phyloP scores from a whole-genome alignment of 75 land plant species.

The Cunninghamia lanceolata region DNA sequence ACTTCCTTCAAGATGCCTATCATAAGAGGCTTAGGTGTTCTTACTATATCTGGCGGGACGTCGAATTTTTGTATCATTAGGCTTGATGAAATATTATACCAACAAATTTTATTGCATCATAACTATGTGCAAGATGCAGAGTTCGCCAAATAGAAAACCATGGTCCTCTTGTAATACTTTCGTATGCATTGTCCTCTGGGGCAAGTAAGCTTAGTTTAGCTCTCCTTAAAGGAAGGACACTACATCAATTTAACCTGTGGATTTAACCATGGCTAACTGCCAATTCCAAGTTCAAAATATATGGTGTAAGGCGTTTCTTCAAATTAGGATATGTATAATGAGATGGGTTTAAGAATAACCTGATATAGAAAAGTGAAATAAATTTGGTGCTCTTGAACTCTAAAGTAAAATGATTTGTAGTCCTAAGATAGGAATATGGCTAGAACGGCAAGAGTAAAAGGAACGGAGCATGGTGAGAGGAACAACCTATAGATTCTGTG shows the following conservation, averaged over 20 bases:
- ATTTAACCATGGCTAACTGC: background rate
- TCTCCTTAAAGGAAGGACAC: background rate
- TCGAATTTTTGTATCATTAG: slow-evolving; percentile 12
- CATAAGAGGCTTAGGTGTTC: background rate
- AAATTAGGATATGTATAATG: background rate
- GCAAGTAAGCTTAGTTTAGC: background rate
- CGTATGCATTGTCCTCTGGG: background rate
- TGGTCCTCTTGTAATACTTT: background rate
- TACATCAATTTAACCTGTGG: background rate
- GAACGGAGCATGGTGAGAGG: background rate
- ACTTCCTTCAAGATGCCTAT: background rate
- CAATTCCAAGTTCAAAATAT: background rate
- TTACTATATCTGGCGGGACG: background rate
- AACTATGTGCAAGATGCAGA: slow-evolving; percentile 1
- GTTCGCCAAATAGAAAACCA: background rate
- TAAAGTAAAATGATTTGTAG: background rate
- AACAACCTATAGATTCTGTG: background rate
- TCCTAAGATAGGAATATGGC: background rate
- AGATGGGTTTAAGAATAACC: background rate
- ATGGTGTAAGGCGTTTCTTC: background rate
- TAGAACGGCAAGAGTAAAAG: background rate
- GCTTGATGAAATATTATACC: slow-evolving; percentile 2
- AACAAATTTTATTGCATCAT: slow-evolving; percentile 11
- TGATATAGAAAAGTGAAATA: background rate
- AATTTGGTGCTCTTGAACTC: background rate